Percentiles rank a stretch among this genome's conserved stretches.
Evolutionary conservation across 805 yeast genomes (phyloP).

Genomic region (Starmerella bombi): DNA sequence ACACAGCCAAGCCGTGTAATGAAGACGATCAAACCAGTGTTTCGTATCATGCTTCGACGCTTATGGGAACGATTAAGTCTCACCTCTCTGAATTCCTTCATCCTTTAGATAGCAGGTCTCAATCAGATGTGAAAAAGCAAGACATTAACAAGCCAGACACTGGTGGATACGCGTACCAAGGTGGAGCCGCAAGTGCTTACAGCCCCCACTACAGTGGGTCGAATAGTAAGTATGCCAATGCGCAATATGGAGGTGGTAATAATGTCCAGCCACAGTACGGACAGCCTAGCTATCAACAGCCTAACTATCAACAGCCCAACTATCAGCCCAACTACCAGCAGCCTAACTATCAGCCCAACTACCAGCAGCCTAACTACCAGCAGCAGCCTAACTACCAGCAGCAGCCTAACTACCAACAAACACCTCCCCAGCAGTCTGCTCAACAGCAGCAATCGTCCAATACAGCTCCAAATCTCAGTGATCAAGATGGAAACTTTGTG

Average conservation of each 20-base stretch:
- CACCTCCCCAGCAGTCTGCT: not conserved
- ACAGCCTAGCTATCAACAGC: conserved; percentile 4
- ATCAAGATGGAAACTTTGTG: conserved; percentile 1
- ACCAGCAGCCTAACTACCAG: conserved; percentile 2
- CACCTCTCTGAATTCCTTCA: not conserved
- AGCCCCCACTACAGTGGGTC: not conserved
- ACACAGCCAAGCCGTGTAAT: not conserved
- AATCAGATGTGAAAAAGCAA: not conserved
- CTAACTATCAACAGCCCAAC: conserved; percentile 2
- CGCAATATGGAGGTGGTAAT: not conserved
- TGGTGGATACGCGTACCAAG: conserved; percentile 7
- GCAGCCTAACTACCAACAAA: not conserved
- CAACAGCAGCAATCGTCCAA: not conserved
- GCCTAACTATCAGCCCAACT: conserved; percentile 1
- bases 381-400: not conserved
- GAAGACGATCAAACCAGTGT: not conserved
- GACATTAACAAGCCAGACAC: conserved; percentile 1
- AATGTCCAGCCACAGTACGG: conserved; percentile 2
- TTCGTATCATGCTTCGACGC: not conserved
- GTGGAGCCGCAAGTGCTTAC: conserved; percentile 1
- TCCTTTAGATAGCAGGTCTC: not conserved
- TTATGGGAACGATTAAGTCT: not conserved
- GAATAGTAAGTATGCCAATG: not conserved
- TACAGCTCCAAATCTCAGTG: conserved; percentile 1
- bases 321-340: conserved; percentile 2